Percentiles rank a stretch among this genome's conserved stretches.
phyloP scores from a whole-genome alignment of 441 rosid species.

The Gossypium laxum region DNA sequence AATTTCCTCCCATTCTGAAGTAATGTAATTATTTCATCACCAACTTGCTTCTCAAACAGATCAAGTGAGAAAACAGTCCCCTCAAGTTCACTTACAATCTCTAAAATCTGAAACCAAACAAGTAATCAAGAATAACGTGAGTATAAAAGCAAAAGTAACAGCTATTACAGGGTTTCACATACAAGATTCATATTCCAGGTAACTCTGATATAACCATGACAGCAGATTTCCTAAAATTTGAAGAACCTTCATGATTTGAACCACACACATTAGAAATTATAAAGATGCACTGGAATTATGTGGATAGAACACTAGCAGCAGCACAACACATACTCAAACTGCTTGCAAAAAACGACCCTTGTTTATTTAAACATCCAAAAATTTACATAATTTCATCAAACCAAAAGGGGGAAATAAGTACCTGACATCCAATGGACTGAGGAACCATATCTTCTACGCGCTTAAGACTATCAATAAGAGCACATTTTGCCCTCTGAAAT shows the following conservation, averaged over 20 bases:
- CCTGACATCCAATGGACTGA: constrained; percentile 81
- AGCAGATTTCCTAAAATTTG: neutral
- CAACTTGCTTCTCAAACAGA: constrained; percentile 82
- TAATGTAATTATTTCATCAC: constrained; percentile 69
- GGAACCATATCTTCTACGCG: constrained; percentile 93
- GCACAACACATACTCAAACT: neutral
- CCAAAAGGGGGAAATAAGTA: constrained; percentile 16
- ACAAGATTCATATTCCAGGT: neutral
- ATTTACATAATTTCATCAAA: neutral
- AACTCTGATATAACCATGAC: neutral
- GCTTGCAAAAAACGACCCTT: neutral
- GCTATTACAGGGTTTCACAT: neutral
- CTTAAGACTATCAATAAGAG: constrained; percentile 74
- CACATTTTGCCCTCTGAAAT: constrained; percentile 67
- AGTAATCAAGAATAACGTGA: neutral
- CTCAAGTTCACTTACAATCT: constrained; percentile 66
- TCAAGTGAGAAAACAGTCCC: constrained; percentile 49
- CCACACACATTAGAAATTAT: neutral
- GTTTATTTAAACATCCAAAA: neutral
- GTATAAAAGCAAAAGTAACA: constrained; percentile 3
- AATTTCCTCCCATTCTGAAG: constrained; percentile 88
- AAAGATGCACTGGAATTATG: neutral
- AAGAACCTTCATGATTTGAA: neutral
- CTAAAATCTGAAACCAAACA: constrained; percentile 56
- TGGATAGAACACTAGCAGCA: neutral